Percentiles rank a stretch among this genome's conserved stretches.
These are phyloP conservation scores for Lipomyces starkeyi DNA, from an alignment of 805 yeast species.

Conservation along the genomic window DNA sequence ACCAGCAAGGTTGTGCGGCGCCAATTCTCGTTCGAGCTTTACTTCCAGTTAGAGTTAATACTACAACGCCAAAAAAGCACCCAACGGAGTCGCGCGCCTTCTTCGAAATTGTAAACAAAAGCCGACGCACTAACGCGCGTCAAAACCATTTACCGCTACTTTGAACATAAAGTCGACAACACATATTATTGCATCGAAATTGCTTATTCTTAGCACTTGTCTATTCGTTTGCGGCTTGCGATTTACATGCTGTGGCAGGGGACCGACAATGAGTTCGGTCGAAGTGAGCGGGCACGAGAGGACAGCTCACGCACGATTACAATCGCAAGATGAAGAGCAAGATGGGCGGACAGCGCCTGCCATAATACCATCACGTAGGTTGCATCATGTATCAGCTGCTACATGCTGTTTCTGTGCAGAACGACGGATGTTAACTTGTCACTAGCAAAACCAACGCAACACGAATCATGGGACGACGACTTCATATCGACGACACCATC, in stretches of 20 bases:
- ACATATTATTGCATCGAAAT: background rate
- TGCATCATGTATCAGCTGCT: background rate
- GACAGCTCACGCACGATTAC: background rate
- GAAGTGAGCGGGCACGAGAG: background rate
- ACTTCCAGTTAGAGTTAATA: too few species aligned
- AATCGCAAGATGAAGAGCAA: background rate
- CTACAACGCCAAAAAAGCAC: too few species aligned
- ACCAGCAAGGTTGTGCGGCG: background rate
- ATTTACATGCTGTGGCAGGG: background rate
- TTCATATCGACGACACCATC: slow-evolving; percentile 17
- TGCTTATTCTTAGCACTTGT: background rate
- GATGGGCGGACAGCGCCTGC: background rate
- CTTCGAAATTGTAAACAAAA: too few species aligned
- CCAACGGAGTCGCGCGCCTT: too few species aligned
- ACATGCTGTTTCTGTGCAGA: background rate
- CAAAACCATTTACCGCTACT: too few species aligned
- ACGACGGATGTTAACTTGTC: background rate
- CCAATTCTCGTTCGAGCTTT: too few species aligned
- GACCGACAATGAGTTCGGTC: background rate
- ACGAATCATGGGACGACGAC: slow-evolving; percentile 38
- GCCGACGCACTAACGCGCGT: too few species aligned
- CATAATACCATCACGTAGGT: background rate
- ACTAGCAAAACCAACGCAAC: background rate
- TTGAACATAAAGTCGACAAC: background rate
- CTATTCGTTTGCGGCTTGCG: background rate